phyloP scores from a whole-genome alignment of 1,284 basidiomycete genomes.

The Cerrena zonata region DNA sequence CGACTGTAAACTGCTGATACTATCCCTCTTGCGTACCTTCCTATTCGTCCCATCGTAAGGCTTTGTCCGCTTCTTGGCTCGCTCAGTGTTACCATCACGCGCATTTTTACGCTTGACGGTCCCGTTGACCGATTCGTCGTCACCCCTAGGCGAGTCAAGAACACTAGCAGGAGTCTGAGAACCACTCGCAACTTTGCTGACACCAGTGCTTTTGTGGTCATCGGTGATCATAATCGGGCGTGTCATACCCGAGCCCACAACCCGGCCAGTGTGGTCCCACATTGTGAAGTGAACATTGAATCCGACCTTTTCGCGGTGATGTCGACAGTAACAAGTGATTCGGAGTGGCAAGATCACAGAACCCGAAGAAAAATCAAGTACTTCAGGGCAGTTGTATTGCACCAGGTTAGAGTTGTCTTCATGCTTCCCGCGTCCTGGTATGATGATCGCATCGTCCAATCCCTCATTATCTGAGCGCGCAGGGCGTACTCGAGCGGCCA shows the following conservation, averaged over 20 bases:
- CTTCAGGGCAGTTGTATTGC: slow-evolving; percentile 92
- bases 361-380: slow-evolving; percentile 85
- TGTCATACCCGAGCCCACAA: slow-evolving; percentile 81
- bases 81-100: slow-evolving; percentile 20
- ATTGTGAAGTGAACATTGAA: slow-evolving; percentile 91
- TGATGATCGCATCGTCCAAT: slow-evolving; percentile 45
- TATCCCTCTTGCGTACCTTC: slow-evolving; percentile 25
- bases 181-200: slow-evolving; percentile 24
- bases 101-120: slow-evolving; percentile 20
- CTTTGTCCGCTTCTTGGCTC: slow-evolving; percentile 31
- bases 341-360: slow-evolving; percentile 86
- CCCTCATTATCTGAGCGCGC: slow-evolving; percentile 73
- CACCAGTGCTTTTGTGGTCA: slow-evolving; percentile 83
- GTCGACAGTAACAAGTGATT: slow-evolving; percentile 97
- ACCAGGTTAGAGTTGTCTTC: slow-evolving; percentile 82
- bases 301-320: slow-evolving; percentile 95
- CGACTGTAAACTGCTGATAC: slow-evolving; percentile 27
- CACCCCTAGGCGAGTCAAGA: slow-evolving; percentile 16
- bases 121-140: slow-evolving; percentile 35
- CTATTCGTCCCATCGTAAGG: slow-evolving; percentile 20
- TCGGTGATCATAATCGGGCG: slow-evolving; percentile 98
- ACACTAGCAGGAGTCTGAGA: slow-evolving; percentile 19
- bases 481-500: slow-evolving; percentile 73
- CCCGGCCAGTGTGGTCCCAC: slow-evolving; percentile 73
- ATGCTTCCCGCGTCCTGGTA: slow-evolving; percentile 39